Conservation (phyloP, 129 eudicot species). For the Chrysanthemum seticuspe region DNA sequence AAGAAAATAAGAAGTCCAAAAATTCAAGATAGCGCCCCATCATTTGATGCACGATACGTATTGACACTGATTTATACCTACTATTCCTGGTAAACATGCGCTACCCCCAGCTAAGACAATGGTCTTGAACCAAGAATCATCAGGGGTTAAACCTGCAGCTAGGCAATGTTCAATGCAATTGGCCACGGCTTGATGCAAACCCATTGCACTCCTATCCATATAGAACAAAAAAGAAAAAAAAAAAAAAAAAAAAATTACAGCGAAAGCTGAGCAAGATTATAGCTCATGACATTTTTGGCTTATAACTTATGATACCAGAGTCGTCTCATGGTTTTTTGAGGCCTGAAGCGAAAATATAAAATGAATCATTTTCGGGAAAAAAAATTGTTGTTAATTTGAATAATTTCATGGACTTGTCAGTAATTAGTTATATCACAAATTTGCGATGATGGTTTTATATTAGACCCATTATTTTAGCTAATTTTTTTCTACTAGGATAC, state of each 20-base stretch:
- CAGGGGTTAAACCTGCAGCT: constrained; percentile 65
- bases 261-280: not conserved
- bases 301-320: no score
- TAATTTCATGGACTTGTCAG: no score
- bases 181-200: constrained; percentile 85
- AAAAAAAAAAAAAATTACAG: constrained; percentile 5
- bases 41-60: not conserved
- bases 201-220: constrained; percentile 66
- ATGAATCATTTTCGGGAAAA: no score
- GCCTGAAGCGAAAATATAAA: no score
- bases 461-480: no score
- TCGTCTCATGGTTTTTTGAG: no score
- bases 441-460: no score
- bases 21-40: not conserved
- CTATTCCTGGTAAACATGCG: constrained; percentile 88
- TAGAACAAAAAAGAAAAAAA: constrained; percentile 12
- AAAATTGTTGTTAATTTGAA: no score
- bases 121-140: constrained; percentile 81
- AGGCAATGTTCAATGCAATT: constrained; percentile 91
- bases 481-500: no score
- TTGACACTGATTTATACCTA: constrained; percentile 45
- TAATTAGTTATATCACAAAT: no score
- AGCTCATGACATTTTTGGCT: no score
- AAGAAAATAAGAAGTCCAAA: constrained; percentile 9
- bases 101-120: constrained; percentile 90